phyloP scores from a whole-genome alignment of 1,284 basidiomycete genomes.

The Cutaneotrichosporon cutaneum region DNA sequence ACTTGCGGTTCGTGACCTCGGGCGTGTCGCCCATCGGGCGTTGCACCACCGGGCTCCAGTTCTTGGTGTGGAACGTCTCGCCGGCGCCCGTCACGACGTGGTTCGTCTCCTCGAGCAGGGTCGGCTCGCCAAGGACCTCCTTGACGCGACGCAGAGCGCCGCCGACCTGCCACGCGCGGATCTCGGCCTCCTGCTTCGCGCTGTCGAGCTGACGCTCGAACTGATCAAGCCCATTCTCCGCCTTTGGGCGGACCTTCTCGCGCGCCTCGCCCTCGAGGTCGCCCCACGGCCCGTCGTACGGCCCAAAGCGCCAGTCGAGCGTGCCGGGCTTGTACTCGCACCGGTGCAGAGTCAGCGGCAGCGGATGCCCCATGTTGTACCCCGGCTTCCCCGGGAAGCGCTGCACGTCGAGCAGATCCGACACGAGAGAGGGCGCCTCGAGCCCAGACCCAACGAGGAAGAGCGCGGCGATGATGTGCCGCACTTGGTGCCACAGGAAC shows the following conservation, averaged over 20 bases:
- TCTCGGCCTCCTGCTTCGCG: conserved; percentile 45
- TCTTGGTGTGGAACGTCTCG: conserved; percentile 60
- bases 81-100: conserved; percentile 64
- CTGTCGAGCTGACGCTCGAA: conserved; percentile 42
- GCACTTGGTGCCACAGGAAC: conserved; percentile 95
- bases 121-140: conserved; percentile 20
- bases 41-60: conserved; percentile 66
- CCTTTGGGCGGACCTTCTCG: conserved; percentile 19
- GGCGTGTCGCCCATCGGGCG: conserved; percentile 68
- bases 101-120: neutral
- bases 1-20: conserved; percentile 72
- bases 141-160: conserved; percentile 34
- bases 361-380: conserved; percentile 88
- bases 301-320: conserved; percentile 68
- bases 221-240: conserved; percentile 35
- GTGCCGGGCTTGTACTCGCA: conserved; percentile 72
- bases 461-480: conserved; percentile 90
- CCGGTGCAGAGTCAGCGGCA: conserved; percentile 91
- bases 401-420: conserved; percentile 67
- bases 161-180: conserved; percentile 63
- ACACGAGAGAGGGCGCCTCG: conserved; percentile 71
- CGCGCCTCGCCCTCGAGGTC: conserved; percentile 22
- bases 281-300: conserved; percentile 50
- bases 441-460: conserved; percentile 83
- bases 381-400: conserved; percentile 70